phyloP scores from a whole-genome alignment of 2,329 filamentous ascomycete species.

The Ophiostoma fasciatum region DNA sequence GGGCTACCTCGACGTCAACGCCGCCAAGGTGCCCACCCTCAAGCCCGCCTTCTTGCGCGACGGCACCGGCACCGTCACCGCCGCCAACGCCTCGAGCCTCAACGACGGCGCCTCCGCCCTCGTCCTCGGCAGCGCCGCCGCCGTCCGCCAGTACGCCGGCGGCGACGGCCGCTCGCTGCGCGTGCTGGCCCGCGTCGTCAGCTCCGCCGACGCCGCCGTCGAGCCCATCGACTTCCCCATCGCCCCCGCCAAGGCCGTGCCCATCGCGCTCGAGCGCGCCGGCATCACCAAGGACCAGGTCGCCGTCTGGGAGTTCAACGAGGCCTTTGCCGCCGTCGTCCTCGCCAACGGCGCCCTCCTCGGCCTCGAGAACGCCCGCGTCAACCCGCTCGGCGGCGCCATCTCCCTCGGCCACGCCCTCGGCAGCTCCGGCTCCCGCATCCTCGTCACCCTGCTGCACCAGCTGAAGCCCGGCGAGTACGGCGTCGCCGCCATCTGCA shows the following conservation, averaged over 20 bases:
- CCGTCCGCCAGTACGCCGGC: constrained; percentile 59
- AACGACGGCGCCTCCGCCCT: constrained; percentile 90
- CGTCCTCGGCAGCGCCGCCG: constrained; percentile 65
- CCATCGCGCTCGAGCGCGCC: constrained; percentile 73
- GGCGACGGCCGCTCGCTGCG: too few relatives aligned
- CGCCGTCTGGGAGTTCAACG: constrained; percentile 95
- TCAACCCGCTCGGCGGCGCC: constrained; percentile 81
- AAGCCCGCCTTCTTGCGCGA: constrained; percentile 85
- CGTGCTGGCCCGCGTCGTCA: constrained; percentile 74
- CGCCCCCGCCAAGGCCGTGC: constrained; percentile 82
- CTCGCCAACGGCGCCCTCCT: constrained; percentile 83
- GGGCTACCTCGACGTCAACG: constrained; percentile 72
- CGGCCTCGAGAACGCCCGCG: constrained; percentile 60
- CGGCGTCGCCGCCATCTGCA: constrained; percentile 90
- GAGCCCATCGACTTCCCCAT: constrained; percentile 90
- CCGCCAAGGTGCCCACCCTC: constrained; percentile 71
- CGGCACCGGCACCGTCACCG: constrained; percentile 80
- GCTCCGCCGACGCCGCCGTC: constrained; percentile 77
- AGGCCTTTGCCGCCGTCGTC: constrained; percentile 91
- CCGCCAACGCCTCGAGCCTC: constrained; percentile 84
- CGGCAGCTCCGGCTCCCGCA: constrained; percentile 84
- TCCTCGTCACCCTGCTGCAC: constrained; percentile 78
- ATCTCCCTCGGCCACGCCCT: constrained; percentile 86
- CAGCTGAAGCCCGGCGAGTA: constrained; percentile 88
- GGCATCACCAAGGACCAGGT: constrained; percentile 87